These are phyloP conservation scores for Paramecium primaurelia DNA, from an alignment of 73 alveolate genomes.

Conservation along the genomic window DNA sequence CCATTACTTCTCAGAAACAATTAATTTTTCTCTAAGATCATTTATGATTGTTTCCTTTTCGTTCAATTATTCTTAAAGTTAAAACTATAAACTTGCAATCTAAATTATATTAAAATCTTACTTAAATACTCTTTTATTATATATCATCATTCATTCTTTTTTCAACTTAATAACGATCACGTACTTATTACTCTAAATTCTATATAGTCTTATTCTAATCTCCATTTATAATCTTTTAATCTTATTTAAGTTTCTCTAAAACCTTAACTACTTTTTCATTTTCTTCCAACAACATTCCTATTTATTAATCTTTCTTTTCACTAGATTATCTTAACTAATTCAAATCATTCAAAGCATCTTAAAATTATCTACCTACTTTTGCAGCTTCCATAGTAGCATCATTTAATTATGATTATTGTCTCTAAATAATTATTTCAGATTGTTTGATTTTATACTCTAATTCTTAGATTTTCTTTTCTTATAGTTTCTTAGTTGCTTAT, in stretches of 20 bases:
- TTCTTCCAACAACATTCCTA: conserved; percentile 15
- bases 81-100: not conserved
- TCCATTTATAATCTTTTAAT: not conserved
- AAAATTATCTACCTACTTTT: not conserved
- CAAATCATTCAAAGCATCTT: not conserved
- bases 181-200: not conserved
- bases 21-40: not conserved
- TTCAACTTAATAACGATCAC: not conserved
- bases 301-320: not conserved
- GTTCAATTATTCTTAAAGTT: not conserved
- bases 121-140: not conserved
- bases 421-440: not conserved
- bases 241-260: not conserved
- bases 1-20: not conserved
- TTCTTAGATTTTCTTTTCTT: not conserved
- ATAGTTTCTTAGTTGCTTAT: not conserved
- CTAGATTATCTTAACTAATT: not conserved
- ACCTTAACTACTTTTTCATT: not conserved
- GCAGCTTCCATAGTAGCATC: not conserved
- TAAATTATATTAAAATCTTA: not conserved
- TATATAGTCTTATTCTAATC: not conserved
- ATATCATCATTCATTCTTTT: not conserved
- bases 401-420: not conserved
- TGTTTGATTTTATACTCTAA: not conserved
- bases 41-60: not conserved